phyloP scores from a whole-genome alignment of 2,329 filamentous ascomycete species.

The Dothistroma pini region DNA sequence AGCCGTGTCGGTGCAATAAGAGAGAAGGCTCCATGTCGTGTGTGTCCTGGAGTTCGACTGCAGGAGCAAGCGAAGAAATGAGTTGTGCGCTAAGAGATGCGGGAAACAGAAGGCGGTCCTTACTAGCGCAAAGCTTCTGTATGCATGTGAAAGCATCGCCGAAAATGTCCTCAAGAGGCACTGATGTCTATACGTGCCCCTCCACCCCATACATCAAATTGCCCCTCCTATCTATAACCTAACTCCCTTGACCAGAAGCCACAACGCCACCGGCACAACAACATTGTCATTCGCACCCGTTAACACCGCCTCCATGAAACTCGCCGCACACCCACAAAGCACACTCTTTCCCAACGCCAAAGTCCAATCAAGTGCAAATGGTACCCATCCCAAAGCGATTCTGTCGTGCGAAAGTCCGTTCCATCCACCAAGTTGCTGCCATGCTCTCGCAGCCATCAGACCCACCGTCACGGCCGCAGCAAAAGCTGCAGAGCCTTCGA shows the following conservation, averaged over 20 bases:
- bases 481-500: slow-evolving; percentile 84
- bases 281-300: slow-evolving; percentile 99
- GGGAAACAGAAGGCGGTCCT: neutral
- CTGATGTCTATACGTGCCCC: neutral
- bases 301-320: slow-evolving; percentile 88
- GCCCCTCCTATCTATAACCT: slow-evolving; percentile 31
- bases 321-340: slow-evolving; percentile 73
- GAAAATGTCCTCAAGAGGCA: neutral
- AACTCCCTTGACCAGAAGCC: slow-evolving; percentile 83
- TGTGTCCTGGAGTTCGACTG: neutral
- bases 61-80: neutral
- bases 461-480: slow-evolving; percentile 73
- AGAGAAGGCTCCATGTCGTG: neutral
- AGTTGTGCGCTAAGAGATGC: neutral
- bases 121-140: neutral
- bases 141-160: neutral
- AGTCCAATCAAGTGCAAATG: slow-evolving; percentile 26
- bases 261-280: slow-evolving; percentile 86
- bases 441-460: slow-evolving; percentile 64
- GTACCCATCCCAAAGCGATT: slow-evolving; percentile 6
- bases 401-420: slow-evolving; percentile 20
- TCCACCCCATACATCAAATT: neutral
- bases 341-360: slow-evolving; percentile 55
- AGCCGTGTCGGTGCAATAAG: neutral
- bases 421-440: slow-evolving; percentile 76